These are phyloP conservation scores for Eremothecium cymbalariae DNA, from an alignment of 1,139 yeast species.

Conservation along the genomic window DNA sequence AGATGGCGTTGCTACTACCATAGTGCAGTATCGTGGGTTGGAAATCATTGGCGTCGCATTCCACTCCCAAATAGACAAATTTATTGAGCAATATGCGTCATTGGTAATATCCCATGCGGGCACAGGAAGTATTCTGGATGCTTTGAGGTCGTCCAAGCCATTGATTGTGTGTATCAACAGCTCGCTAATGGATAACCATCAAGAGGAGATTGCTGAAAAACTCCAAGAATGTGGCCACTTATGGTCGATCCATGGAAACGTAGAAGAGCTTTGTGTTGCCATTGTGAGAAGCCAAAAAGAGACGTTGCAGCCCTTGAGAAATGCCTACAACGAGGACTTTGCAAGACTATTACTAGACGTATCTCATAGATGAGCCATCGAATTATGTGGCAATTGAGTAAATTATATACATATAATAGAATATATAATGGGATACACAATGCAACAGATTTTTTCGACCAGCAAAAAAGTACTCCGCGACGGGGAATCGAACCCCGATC, in stretches of 20 bases:
- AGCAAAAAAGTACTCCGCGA: slow-evolving; percentile 31
- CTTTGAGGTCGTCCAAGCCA: slow-evolving; percentile 47
- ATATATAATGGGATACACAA: no score
- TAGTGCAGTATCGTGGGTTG: slow-evolving; percentile 14
- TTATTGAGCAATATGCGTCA: slow-evolving; percentile 38
- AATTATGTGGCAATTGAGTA: no score
- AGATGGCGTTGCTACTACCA: slow-evolving; percentile 1
- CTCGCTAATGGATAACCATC: slow-evolving; percentile 78
- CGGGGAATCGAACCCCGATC: slow-evolving; percentile 37
- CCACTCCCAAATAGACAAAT: slow-evolving; percentile 35
- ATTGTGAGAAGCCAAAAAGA: slow-evolving; percentile 8
- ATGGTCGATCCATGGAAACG: slow-evolving; percentile 16
- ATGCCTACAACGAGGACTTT: slow-evolving; percentile 13
- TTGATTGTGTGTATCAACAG: slow-evolving; percentile 67
- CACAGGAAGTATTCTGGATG: slow-evolving; percentile 84
- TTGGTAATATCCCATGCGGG: slow-evolving; percentile 86
- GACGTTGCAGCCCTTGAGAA: slow-evolving; percentile 11
- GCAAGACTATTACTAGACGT: slow-evolving; percentile 10
- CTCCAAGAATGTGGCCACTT: slow-evolving; percentile 38
- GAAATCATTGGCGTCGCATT: slow-evolving; percentile 43
- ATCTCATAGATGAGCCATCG: slow-evolving; percentile 7
- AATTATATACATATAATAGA: no score
- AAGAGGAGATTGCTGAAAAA: slow-evolving; percentile 62
- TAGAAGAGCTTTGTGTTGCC: slow-evolving; percentile 10
- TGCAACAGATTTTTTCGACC: no score